These are phyloP conservation scores for Tulasnella sp. DNA, from an alignment of 768 basidiomycete species.

Conservation along the genomic window DNA sequence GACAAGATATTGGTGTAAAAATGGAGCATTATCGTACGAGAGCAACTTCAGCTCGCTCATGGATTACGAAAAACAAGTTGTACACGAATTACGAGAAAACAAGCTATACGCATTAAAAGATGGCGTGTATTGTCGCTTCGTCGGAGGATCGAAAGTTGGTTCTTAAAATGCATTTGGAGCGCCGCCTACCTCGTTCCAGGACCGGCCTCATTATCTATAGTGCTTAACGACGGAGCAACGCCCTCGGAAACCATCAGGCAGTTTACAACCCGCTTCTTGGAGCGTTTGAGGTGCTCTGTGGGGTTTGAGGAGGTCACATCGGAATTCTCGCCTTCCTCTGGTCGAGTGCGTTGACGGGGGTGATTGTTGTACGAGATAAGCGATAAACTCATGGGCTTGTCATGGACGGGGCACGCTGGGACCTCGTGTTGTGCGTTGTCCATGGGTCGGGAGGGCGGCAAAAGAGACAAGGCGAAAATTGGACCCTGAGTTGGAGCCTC, in stretches of 20 bases:
- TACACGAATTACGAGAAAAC: neutral
- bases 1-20: neutral
- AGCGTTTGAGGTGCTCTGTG: neutral
- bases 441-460: neutral
- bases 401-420: neutral
- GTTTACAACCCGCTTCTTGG: neutral
- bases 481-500: neutral
- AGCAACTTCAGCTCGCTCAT: neutral
- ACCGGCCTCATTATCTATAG: neutral
- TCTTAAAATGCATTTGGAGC: neutral
- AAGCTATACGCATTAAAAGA: neutral
- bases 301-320: neutral
- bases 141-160: neutral
- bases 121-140: neutral
- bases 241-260: neutral
- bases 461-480: neutral
- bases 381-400: neutral
- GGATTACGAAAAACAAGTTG: neutral
- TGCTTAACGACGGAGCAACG: neutral
- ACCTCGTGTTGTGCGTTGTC: neutral
- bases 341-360: neutral
- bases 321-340: too few relatives aligned
- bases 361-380: neutral
- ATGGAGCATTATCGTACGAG: neutral
- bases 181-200: neutral